Percentiles rank a stretch among this genome's conserved stretches.
phyloP scores from a whole-genome alignment of 2,329 filamentous ascomycete genomes.

The Phaeosphaeriaceae sp. region DNA sequence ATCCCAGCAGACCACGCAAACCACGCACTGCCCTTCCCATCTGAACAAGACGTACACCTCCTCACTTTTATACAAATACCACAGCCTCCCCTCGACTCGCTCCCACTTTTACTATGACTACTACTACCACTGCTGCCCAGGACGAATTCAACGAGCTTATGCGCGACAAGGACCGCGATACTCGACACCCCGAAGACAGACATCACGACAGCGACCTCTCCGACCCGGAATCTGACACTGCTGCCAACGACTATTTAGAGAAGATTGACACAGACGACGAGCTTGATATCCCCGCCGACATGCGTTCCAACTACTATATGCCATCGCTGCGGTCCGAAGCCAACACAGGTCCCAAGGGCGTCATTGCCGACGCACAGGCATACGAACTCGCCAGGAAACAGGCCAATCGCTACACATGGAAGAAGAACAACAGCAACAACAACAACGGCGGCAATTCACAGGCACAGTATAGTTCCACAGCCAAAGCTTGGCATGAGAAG shows the following conservation, averaged over 20 bases:
- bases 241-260: constrained; percentile 62
- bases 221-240: constrained; percentile 59
- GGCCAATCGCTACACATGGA: constrained; percentile 44
- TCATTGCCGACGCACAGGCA: constrained; percentile 81
- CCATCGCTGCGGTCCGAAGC: constrained; percentile 70
- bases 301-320: constrained; percentile 63
- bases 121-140: constrained; percentile 54
- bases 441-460: too few relatives aligned
- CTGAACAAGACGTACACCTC: constrained; percentile 9
- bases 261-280: constrained; percentile 61
- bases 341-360: constrained; percentile 83
- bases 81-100: constrained; percentile 10
- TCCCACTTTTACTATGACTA: constrained; percentile 37
- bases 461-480: constrained; percentile 34
- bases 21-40: constrained; percentile 8
- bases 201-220: constrained; percentile 66
- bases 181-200: constrained; percentile 57
- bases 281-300: constrained; percentile 55
- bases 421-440: constrained; percentile 33
- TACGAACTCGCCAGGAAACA: constrained; percentile 68
- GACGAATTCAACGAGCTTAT: constrained; percentile 61
- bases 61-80: constrained; percentile 39
- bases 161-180: constrained; percentile 53
- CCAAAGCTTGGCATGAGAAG: constrained; percentile 58
- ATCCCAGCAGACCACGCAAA: constrained; percentile 8